Evolutionary conservation across 108 stramenopile genomes (phyloP).

Genomic region (Skeletonema marinoi): DNA sequence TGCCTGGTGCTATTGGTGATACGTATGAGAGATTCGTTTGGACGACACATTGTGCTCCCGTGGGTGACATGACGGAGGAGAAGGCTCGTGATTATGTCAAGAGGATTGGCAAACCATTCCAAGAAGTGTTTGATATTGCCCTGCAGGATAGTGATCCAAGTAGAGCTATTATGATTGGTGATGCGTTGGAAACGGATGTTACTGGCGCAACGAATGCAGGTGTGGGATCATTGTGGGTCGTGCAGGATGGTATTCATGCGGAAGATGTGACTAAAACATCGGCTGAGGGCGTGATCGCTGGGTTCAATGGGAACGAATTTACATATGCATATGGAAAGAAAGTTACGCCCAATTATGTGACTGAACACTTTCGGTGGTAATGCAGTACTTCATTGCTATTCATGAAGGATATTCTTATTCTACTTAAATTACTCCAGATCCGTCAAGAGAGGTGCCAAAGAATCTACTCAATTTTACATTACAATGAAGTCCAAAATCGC

Average conservation of each 20-base stretch:
- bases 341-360: constrained; percentile 24
- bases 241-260: constrained; percentile 71
- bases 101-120: constrained; percentile 83
- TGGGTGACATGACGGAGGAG: constrained; percentile 39
- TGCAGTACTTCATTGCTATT: neutral
- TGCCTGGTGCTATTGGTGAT: constrained; percentile 91
- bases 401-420: neutral
- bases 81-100: constrained; percentile 46
- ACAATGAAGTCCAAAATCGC: too few relatives aligned
- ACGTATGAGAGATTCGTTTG: constrained; percentile 66
- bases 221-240: constrained; percentile 70
- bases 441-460: too few relatives aligned
- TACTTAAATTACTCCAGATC: too few relatives aligned
- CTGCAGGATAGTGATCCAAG: constrained; percentile 27
- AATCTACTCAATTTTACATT: too few relatives aligned
- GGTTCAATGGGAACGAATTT: constrained; percentile 53
- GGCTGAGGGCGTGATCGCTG: constrained; percentile 38
- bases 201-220: constrained; percentile 58
- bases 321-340: constrained; percentile 42
- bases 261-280: constrained; percentile 50
- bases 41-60: constrained; percentile 33
- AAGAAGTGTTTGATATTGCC: constrained; percentile 75
- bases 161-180: constrained; percentile 76
- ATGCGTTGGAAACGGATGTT: constrained; percentile 88
- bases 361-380: constrained; percentile 49